Conservation (phyloP, 202 grass and related monocot genomes). For the Bolboschoenoplectus hybrid region DNA sequence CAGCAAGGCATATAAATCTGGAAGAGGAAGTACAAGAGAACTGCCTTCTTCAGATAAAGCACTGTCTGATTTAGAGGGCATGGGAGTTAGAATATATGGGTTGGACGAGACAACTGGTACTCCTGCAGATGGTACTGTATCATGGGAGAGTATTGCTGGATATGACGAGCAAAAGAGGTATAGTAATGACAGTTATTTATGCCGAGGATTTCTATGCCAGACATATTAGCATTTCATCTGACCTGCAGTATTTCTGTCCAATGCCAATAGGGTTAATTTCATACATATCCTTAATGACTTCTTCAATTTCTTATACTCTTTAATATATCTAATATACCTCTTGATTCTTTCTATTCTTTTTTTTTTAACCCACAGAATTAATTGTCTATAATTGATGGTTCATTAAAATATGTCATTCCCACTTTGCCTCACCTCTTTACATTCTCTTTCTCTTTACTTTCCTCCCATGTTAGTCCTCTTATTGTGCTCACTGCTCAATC, state of each 20-base stretch:
- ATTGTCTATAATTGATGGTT: no score
- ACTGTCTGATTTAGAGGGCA: conserved; percentile 82
- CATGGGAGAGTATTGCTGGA: conserved; percentile 92
- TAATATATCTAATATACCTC: no score
- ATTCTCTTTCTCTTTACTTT: no score
- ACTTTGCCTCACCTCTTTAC: no score
- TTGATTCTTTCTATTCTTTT: no score
- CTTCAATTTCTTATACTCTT: no score
- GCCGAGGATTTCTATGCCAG: not conserved
- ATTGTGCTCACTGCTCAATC: no score
- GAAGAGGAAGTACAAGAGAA: conserved; percentile 64
- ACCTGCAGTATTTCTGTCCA: not conserved
- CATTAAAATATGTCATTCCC: no score
- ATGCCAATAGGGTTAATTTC: not conserved
- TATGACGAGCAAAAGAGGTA: conserved; percentile 92
- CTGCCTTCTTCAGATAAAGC: conserved; percentile 62
- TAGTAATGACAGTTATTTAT: not conserved
- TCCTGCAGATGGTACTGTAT: conserved; percentile 71
- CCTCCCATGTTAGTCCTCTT: no score
- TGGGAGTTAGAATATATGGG: conserved; percentile 88
- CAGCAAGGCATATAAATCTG: conserved; percentile 39
- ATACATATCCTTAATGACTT: no score
- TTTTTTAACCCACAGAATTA: no score
- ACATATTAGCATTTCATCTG: not conserved
- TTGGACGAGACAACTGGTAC: conserved; percentile 74